These are phyloP conservation scores for Phanerochaete carnosa DNA, from an alignment of 768 basidiomycete genomes.

Conservation along the genomic window DNA sequence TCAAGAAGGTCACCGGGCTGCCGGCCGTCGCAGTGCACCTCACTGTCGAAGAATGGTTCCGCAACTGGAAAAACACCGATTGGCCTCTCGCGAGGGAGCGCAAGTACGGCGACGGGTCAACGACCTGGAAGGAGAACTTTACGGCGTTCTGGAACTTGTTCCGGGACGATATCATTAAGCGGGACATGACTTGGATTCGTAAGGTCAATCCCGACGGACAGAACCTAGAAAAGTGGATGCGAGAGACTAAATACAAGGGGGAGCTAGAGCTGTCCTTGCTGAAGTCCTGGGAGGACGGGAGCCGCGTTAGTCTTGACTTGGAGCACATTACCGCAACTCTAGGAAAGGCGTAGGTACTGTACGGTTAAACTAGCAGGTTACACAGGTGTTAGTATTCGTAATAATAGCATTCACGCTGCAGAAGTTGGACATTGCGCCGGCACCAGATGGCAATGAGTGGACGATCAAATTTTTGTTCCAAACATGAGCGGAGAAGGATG, in stretches of 20 bases:
- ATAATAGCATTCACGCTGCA: too few relatives aligned
- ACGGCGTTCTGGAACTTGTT: conserved; percentile 37
- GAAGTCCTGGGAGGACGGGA: background rate
- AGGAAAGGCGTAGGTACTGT: background rate
- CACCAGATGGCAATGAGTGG: too few relatives aligned
- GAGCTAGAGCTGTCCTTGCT: background rate
- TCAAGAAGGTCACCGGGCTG: conserved; percentile 9
- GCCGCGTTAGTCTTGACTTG: background rate
- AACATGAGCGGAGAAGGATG: too few relatives aligned
- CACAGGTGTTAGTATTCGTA: too few relatives aligned
- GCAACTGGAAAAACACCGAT: background rate
- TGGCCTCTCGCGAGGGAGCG: conserved; percentile 3
- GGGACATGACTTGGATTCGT: conserved; percentile 39
- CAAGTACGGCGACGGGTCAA: background rate
- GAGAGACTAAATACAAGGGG: conserved; percentile 28
- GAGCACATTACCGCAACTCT: background rate
- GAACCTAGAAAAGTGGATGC: conserved; percentile 37
- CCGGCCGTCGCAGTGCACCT: conserved; percentile 4
- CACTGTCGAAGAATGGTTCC: conserved; percentile 9
- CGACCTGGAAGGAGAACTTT: conserved; percentile 32
- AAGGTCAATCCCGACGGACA: conserved; percentile 31
- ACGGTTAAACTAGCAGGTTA: too few relatives aligned
- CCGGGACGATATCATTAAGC: conserved; percentile 36
- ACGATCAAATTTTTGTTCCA: too few relatives aligned
- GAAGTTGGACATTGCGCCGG: too few relatives aligned